Evolutionary conservation across 2,329 filamentous ascomycete genomes (phyloP).

Genomic region (Penicillium digitatum): DNA sequence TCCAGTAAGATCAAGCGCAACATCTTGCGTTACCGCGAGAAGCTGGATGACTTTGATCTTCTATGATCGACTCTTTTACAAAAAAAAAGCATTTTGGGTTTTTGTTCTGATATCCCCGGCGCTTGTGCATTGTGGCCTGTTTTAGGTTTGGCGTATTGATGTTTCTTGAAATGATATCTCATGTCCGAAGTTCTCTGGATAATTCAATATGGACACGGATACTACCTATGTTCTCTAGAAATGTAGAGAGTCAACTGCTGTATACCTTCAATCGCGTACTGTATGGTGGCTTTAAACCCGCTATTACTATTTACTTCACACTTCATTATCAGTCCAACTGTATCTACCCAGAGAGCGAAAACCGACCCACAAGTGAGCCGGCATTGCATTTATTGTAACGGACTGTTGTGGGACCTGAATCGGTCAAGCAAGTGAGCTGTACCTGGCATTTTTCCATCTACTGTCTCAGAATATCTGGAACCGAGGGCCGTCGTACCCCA

Average conservation of each 20-base stretch:
- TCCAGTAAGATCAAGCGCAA: conserved; percentile 96
- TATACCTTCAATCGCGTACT: neutral
- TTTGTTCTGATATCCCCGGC: conserved; percentile 26
- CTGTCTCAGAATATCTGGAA: no score
- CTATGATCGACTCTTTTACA: conserved; percentile 51
- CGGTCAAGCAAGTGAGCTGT: no score
- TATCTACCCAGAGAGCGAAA: no score
- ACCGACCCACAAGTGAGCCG: no score
- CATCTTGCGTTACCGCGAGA: conserved; percentile 90
- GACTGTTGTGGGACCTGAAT: no score
- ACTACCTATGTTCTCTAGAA: neutral
- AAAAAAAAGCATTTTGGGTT: conserved; percentile 22
- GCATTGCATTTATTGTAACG: no score
- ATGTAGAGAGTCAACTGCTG: neutral
- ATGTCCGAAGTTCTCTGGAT: neutral
- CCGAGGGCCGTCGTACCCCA: no score
- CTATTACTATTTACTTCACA: no score
- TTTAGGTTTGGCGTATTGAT: conserved; percentile 12
- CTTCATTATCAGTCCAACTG: no score
- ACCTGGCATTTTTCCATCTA: no score
- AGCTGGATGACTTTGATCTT: conserved; percentile 93
- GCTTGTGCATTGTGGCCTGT: conserved; percentile 20
- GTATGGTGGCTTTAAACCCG: no score
- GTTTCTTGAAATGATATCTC: conserved; percentile 7
- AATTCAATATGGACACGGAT: neutral